These are phyloP conservation scores for Sapria himalayana DNA, from an alignment of 345 rosid genomes.

Conservation along the genomic window DNA sequence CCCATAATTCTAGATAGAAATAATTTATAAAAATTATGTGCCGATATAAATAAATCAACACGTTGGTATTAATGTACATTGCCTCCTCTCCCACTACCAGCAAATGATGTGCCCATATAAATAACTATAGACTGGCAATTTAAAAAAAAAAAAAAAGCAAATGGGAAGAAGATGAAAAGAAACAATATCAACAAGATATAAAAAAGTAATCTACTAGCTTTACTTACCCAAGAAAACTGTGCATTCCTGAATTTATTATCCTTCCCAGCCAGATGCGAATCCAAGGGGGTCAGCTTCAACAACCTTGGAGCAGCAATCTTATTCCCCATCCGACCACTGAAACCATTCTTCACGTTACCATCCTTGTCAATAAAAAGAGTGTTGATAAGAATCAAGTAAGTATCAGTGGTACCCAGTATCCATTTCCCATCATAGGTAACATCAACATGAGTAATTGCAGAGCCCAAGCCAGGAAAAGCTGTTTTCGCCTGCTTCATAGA, in stretches of 20 bases:
- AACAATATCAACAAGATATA: no score
- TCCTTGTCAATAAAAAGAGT: slow-evolving; percentile 65
- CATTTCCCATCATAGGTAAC: slow-evolving; percentile 95
- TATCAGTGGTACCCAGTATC: slow-evolving; percentile 92
- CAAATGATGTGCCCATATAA: no score
- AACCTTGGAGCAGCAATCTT: slow-evolving; percentile 89
- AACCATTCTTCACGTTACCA: slow-evolving; percentile 85
- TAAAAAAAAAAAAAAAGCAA: no score
- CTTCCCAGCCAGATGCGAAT: slow-evolving; percentile 77
- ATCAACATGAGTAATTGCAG: slow-evolving; percentile 88
- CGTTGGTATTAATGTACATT: no score
- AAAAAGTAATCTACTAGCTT: neutral
- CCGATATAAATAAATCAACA: no score
- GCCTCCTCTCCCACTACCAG: no score
- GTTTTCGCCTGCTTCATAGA: slow-evolving; percentile 97
- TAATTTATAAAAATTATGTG: no score
- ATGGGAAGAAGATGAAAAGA: no score
- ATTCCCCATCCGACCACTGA: slow-evolving; percentile 92
- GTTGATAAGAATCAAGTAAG: slow-evolving; percentile 79
- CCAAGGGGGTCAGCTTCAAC: slow-evolving; percentile 69
- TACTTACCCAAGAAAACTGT: slow-evolving; percentile 89
- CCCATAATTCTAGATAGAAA: no score
- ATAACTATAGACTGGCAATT: no score
- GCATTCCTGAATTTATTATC: slow-evolving; percentile 71
- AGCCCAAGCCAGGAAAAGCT: slow-evolving; percentile 96